A percentile compares a stretch with the other conserved stretches of the same genome.
Evolutionary conservation across 2,329 filamentous ascomycete genomes (phyloP).

Genomic region (Claviceps pusilla): DNA sequence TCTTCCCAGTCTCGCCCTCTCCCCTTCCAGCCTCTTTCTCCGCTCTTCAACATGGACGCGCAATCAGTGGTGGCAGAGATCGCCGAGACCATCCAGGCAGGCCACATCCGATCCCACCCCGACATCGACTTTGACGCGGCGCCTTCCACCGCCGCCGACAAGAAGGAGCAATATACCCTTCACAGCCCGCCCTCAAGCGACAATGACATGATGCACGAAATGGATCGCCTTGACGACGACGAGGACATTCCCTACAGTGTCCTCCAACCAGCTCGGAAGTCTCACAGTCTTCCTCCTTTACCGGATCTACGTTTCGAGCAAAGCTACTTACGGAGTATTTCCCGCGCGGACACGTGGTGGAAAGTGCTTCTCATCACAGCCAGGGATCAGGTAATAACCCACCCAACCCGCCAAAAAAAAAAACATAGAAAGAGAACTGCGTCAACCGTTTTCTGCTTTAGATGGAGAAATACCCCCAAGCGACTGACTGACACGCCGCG

Average conservation of each 20-base stretch:
- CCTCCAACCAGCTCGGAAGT: conserved; percentile 36
- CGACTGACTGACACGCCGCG: conserved; percentile 3
- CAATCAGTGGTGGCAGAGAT: conserved; percentile 48
- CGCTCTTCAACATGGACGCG: conserved; percentile 34
- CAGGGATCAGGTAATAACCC: conserved; percentile 66
- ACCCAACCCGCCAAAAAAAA: neutral
- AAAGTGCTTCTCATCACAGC: conserved; percentile 71
- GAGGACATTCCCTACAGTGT: conserved; percentile 58
- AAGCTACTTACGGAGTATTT: conserved; percentile 86
- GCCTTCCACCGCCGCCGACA: conserved; percentile 59
- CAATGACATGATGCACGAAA: conserved; percentile 21
- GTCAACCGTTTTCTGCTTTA: neutral
- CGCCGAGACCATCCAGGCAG: conserved; percentile 67
- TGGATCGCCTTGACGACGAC: conserved; percentile 37
- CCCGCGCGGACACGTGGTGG: conserved; percentile 63
- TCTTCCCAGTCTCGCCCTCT: too few species aligned
- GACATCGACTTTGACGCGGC: conserved; percentile 63
- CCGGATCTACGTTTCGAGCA: conserved; percentile 94
- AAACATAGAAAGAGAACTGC: neutral
- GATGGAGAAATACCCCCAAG: too few species aligned
- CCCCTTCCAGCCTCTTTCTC: too few species aligned
- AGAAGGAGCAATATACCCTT: conserved; percentile 24
- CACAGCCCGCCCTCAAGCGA: conserved; percentile 9
- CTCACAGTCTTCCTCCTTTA: conserved; percentile 43
- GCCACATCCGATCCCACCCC: conserved; percentile 58